A percentile compares a stretch with the other conserved stretches of the same genome.
These are phyloP conservation scores for Thraustochytrium sp. DNA, from an alignment of 352 stramenopile genomes.

Conservation along the genomic window DNA sequence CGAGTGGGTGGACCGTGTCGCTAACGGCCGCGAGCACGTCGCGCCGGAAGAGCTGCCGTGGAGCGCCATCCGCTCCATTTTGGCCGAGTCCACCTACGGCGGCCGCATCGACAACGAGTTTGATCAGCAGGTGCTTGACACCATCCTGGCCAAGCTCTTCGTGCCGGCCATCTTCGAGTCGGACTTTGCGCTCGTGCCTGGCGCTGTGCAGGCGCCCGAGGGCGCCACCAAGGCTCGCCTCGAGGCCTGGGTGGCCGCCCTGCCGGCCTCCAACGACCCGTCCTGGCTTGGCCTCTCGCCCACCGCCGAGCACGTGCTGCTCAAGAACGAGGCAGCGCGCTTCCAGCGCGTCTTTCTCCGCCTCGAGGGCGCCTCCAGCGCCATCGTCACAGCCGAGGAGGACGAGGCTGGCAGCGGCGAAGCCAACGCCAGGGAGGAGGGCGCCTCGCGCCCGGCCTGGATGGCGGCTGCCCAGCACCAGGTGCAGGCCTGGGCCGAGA, in stretches of 20 bases:
- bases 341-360: not conserved
- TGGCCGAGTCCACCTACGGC: constrained; percentile 95
- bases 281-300: constrained; percentile 81
- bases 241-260: constrained; percentile 72
- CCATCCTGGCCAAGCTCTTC: constrained; percentile 86
- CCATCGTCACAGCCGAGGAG: not conserved
- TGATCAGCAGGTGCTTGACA: constrained; percentile 90
- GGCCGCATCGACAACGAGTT: constrained; percentile 91
- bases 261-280: constrained; percentile 80
- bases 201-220: constrained; percentile 71
- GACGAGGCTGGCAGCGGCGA: not conserved
- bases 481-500: constrained; percentile 69
- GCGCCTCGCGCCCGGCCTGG: not conserved
- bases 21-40: constrained; percentile 70
- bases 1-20: constrained; percentile 83
- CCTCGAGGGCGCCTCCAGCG: not conserved
- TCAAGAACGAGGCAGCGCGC: constrained; percentile 63
- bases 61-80: constrained; percentile 89
- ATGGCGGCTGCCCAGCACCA: constrained; percentile 54
- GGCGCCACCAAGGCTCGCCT: constrained; percentile 84
- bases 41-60: constrained; percentile 96
- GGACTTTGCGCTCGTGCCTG: constrained; percentile 69
- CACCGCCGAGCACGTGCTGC: constrained; percentile 80
- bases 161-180: constrained; percentile 86
- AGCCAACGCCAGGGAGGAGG: not conserved